Percentiles rank a stretch among this genome's conserved stretches.
phyloP scores from a whole-genome alignment of 768 basidiomycete genomes.

The Fomitopsis pulvina region DNA sequence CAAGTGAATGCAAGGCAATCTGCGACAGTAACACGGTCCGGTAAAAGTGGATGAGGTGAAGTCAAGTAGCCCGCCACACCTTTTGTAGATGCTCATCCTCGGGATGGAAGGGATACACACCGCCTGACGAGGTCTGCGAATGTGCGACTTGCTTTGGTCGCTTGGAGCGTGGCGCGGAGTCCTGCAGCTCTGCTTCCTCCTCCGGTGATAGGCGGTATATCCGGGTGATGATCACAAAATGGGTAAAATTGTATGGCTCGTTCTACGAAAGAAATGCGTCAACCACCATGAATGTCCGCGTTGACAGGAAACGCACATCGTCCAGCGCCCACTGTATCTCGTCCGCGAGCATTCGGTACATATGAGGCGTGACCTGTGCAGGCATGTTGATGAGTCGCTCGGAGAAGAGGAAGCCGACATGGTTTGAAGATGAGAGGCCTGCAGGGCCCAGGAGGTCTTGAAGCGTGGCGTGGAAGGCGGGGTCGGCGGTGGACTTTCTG shows the following conservation, averaged over 20 bases:
- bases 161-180: constrained; percentile 29
- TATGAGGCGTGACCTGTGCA: constrained; percentile 83
- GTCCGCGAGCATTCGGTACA: constrained; percentile 83
- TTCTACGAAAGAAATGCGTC: constrained; percentile 26
- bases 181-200: constrained; percentile 54
- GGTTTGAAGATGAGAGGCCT: constrained; percentile 31
- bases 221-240: constrained; percentile 71
- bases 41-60: too few species aligned
- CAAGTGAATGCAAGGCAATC: constrained; percentile 45
- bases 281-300: not conserved
- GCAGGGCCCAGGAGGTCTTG: constrained; percentile 39
- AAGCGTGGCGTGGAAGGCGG: constrained; percentile 46
- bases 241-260: constrained; percentile 63
- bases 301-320: constrained; percentile 41
- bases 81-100: constrained; percentile 74
- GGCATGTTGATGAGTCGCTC: constrained; percentile 96
- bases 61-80: too few species aligned
- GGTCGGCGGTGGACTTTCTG: constrained; percentile 44
- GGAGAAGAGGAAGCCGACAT: constrained; percentile 80
- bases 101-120: constrained; percentile 73
- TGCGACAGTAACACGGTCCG: too few species aligned
- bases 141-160: constrained; percentile 35
- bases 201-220: constrained; percentile 68
- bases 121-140: constrained; percentile 28
- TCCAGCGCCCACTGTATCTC: constrained; percentile 72